Conservation (phyloP, 192 early-diverging fungal genomes). For the Neocallimastix lanati region DNA sequence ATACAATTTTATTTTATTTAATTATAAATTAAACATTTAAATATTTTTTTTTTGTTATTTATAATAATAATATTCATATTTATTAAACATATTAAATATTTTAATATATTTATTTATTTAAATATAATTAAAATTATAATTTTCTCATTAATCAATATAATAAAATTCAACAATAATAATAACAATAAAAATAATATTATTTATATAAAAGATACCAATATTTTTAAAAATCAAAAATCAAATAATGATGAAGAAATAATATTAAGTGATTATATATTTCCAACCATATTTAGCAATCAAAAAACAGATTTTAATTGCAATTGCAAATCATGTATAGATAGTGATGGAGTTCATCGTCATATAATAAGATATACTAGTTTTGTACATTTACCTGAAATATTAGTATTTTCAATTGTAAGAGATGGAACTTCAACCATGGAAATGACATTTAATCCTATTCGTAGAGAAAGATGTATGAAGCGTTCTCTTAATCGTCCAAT, state of each 20-base stretch:
- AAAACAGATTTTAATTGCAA: background rate
- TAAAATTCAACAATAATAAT: too few relatives aligned
- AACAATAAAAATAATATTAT: too few relatives aligned
- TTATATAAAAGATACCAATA: too few relatives aligned
- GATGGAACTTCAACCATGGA: background rate
- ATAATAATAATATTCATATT: too few relatives aligned
- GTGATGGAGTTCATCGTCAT: background rate
- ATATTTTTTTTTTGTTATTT: too few relatives aligned
- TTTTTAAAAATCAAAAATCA: too few relatives aligned
- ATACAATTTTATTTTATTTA: too few relatives aligned
- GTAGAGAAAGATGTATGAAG: background rate
- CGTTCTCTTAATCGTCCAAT: background rate
- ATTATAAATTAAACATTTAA: too few relatives aligned
- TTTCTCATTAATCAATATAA: too few relatives aligned
- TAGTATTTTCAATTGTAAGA: background rate
- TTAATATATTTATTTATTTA: too few relatives aligned
- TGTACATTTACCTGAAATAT: background rate
- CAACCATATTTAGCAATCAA: background rate
- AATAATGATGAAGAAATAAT: background rate
- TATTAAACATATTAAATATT: too few relatives aligned
- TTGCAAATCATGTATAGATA: background rate
- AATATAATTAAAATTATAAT: too few relatives aligned
- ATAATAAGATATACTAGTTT: background rate
- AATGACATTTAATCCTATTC: background rate
- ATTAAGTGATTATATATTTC: background rate